Base-by-base conservation (phyloP, 352 stramenopile species). In the Blastocystis sp. region DNA sequence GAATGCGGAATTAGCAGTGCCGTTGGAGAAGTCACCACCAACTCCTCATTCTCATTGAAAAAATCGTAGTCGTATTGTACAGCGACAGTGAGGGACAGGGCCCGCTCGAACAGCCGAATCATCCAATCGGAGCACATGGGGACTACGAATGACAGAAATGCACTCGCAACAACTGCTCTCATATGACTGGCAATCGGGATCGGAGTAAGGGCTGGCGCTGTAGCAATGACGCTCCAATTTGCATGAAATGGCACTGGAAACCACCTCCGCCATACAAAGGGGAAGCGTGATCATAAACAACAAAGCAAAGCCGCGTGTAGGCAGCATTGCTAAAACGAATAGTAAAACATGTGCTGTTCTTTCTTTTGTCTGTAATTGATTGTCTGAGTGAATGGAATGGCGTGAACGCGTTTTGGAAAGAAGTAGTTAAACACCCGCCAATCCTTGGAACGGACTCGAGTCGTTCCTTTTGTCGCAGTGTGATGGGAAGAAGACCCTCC, bases 51-150 rank as follows among this genome's bases (percentile, higher is more conserved):
- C 11, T 41, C 3, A 11, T 76, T 14, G 14, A 76, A 34, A 9
- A 14, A 23, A 14, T n/a, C 23, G 48, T 53, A 17, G 38, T 56
- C 28, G 52, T 56, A 11, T 52, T 41, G 23, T 28, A 76, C 48
- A 4, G 14, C 2, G 7, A 28, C 14, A 28, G 28, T 28, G 9
- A 28, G 7, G 11, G 7, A 14, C 1, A 76, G 10, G 3, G 48
- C 14, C 21, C 11, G 34, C 45, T 70, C 21, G 48, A 84, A 84
- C 7, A 59, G 53, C 17, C 28, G 2, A 3, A 66, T 40, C 28
- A 52, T 43, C 74, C 74, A 84, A 45, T 66, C 34, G 10, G 45
- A 67, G 38, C 74, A 84, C 48, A 69, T 66, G 53, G 74, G 53
- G 23, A 84, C 74, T 84, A 84, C 0, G 34, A 0, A 67, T 84